These are phyloP conservation scores for Chaetomium sp. DNA, from an alignment of 2,329 filamentous ascomycete genomes.

Conservation along the genomic window DNA sequence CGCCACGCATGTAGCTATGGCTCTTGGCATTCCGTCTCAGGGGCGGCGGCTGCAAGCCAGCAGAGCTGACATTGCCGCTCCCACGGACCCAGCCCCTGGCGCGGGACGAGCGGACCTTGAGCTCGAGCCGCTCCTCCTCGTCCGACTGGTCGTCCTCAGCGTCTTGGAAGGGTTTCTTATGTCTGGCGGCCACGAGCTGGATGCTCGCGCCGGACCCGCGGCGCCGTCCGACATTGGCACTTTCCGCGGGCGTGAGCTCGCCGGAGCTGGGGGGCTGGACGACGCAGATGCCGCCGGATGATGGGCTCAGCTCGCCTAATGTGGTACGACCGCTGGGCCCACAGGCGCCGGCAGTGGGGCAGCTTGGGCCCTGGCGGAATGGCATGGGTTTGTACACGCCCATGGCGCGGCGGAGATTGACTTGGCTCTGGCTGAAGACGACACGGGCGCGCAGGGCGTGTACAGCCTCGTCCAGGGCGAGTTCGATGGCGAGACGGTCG, in stretches of 20 bases:
- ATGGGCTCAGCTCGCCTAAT: neutral
- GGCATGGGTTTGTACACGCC: conserved; percentile 3
- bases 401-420: conserved; percentile 53
- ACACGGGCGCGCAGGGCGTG: conserved; percentile 68
- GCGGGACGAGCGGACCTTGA: conserved; percentile 28
- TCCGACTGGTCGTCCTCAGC: conserved; percentile 42
- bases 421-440: conserved; percentile 68
- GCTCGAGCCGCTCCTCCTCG: conserved; percentile 36
- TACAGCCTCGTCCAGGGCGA: conserved; percentile 77
- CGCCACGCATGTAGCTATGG: conserved; percentile 30
- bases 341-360: neutral
- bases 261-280: conserved; percentile 28
- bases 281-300: neutral
- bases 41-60: conserved; percentile 21
- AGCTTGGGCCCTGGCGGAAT: conserved; percentile 34
- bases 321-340: neutral
- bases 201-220: conserved; percentile 56
- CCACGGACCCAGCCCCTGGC: neutral
- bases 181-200: conserved; percentile 42
- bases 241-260: conserved; percentile 35
- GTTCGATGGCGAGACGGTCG: conserved; percentile 85
- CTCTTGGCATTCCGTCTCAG: conserved; percentile 34
- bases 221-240: conserved; percentile 44
- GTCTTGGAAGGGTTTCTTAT: conserved; percentile 41
- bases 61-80: neutral